Evolutionary conservation across 495 filamentous ascomycete species (phyloP).

Genomic region (Trichocladium uniseriatum): DNA sequence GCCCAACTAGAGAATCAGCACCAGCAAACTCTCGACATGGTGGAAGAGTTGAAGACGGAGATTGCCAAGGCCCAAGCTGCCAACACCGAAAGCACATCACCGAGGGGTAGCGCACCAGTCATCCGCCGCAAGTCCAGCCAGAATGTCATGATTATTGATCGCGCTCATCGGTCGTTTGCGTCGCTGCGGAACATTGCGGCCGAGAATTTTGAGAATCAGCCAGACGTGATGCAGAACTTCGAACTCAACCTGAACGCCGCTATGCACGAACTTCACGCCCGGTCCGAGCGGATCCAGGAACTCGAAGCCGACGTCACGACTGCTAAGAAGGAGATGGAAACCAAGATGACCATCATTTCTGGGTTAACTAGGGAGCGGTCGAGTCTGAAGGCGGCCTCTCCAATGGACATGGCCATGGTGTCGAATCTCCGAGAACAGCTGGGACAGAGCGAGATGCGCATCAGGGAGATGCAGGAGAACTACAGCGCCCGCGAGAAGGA

Average conservation of each 20-base stretch:
- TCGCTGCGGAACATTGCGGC: conserved; percentile 77
- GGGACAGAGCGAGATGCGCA: conserved; percentile 71
- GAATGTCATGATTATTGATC: conserved; percentile 79
- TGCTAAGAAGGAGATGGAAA: conserved; percentile 91
- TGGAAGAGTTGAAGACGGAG: conserved; percentile 84
- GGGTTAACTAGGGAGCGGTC: conserved; percentile 87
- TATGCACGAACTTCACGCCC: conserved; percentile 81
- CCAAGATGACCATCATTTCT: conserved; percentile 87
- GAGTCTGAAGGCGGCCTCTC: conserved; percentile 67
- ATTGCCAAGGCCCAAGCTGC: conserved; percentile 63
- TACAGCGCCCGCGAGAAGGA: conserved; percentile 66
- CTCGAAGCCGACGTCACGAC: conserved; percentile 76
- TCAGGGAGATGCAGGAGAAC: conserved; percentile 61
- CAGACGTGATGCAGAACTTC: conserved; percentile 83
- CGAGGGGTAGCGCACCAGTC: conserved; percentile 53
- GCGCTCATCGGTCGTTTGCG: conserved; percentile 84
- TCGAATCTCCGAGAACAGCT: conserved; percentile 79
- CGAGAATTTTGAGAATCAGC: conserved; percentile 73
- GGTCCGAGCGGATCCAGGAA: conserved; percentile 81
- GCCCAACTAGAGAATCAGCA: conserved; percentile 72
- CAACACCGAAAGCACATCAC: conserved; percentile 48
- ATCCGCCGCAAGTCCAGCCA: conserved; percentile 93
- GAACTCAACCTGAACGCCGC: conserved; percentile 84
- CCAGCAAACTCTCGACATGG: conserved; percentile 66
- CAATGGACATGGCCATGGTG: conserved; percentile 90